Conservation (phyloP, 2,329 filamentous ascomycete genomes). For the Lachnellula suecica region DNA sequence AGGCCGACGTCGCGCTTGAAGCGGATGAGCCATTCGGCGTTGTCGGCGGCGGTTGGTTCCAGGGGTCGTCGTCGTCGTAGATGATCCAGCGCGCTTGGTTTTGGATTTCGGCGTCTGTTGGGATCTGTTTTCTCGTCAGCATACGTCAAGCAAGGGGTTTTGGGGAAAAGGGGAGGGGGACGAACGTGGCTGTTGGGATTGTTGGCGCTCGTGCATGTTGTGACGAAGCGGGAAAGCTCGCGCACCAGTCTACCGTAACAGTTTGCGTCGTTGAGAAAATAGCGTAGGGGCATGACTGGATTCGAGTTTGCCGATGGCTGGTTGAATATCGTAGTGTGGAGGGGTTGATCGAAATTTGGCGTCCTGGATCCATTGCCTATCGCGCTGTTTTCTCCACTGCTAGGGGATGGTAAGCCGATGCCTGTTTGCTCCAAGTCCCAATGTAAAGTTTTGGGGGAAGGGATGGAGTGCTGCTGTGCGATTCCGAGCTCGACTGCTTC, state of each 20-base stretch:
- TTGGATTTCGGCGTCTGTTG: constrained; percentile 61
- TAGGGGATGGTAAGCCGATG: constrained; percentile 9
- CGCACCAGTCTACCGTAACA: constrained; percentile 56
- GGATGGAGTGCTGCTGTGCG: neutral
- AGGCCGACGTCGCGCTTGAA: constrained; percentile 61
- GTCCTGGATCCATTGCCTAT: neutral
- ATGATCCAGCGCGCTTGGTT: constrained; percentile 63
- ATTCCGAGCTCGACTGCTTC: constrained; percentile 5
- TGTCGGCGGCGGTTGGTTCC: constrained; percentile 66
- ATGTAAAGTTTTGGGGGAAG: constrained; percentile 24
- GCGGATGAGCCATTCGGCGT: constrained; percentile 60
- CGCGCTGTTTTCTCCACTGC: constrained; percentile 1
- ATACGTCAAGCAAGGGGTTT: constrained; percentile 1
- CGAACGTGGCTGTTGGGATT: constrained; percentile 55
- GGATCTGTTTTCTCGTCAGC: too few species aligned
- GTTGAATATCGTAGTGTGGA: constrained; percentile 19
- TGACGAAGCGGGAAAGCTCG: constrained; percentile 53
- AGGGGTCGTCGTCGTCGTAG: constrained; percentile 64
- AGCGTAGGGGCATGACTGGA: constrained; percentile 29
- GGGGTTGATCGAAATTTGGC: constrained; percentile 11
- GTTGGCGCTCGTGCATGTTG: constrained; percentile 54
- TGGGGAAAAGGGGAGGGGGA: neutral
- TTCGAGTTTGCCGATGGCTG: constrained; percentile 31
- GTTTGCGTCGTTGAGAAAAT: constrained; percentile 59
- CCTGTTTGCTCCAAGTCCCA: constrained; percentile 27